phyloP scores from a whole-genome alignment of 2,329 filamentous ascomycete genomes.

The Hymenoscyphus repandus region DNA sequence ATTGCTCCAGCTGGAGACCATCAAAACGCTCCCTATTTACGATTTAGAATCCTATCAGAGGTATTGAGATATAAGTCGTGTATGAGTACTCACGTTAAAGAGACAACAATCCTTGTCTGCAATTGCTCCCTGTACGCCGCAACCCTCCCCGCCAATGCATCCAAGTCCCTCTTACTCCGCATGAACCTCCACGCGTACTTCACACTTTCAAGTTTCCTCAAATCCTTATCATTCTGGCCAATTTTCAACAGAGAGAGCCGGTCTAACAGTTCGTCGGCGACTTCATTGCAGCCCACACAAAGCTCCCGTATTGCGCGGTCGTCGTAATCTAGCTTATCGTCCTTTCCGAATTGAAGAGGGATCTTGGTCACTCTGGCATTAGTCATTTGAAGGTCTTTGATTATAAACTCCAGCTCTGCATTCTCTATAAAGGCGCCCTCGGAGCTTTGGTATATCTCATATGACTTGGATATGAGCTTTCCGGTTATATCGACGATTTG shows the following conservation, averaged over 20 bases:
- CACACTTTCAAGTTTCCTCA: background rate
- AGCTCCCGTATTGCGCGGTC: conserved; percentile 2
- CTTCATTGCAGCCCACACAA: conserved; percentile 3
- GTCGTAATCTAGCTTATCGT: background rate
- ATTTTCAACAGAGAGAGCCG: conserved; percentile 1
- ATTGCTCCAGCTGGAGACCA: background rate
- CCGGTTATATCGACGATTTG: conserved; percentile 3
- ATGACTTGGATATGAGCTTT: background rate
- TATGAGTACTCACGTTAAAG: background rate
- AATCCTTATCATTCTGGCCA: background rate
- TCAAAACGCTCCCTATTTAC: background rate
- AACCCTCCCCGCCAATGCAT: conserved; percentile 1
- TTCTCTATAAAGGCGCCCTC: conserved; percentile 1
- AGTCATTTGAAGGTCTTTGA: background rate
- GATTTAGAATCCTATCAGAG: background rate
- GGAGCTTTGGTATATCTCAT: background rate
- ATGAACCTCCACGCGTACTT: conserved; percentile 2
- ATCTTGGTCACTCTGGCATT: background rate
- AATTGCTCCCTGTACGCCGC: conserved; percentile 2
- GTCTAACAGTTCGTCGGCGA: conserved; percentile 1
- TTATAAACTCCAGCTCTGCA: background rate
- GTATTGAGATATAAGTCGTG: no score
- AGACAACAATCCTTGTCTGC: background rate
- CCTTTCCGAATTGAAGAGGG: background rate
- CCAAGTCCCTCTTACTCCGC: background rate